Evolutionary conservation across 495 filamentous ascomycete species (phyloP), one percentile per base, ranked within the genome.

Genomic region (Hypomontagnella submonticulosa): DNA sequence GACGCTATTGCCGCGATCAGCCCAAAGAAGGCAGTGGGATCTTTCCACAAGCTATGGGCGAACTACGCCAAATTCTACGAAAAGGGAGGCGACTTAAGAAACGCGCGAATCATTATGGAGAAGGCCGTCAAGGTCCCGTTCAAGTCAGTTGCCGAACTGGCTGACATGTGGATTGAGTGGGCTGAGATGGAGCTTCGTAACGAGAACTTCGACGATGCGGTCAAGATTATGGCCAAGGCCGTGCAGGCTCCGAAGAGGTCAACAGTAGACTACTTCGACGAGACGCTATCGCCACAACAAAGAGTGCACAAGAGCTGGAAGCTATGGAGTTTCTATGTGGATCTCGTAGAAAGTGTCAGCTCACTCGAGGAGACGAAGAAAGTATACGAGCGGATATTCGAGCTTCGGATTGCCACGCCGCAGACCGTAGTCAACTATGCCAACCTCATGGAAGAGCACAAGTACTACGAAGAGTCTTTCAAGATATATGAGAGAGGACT

Each of bases 301-400:
- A 86, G 96, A 57, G 90, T 99, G 6, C 96, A 99, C 78, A 99
- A 98, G 83, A 96, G 92, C 73, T 99, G 96, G 96, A 99, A 98
- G 75, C 78, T 99, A 11, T 99, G 95, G 95, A 95, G 91, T 81
- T 99, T 98, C 83, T 99, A 99, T 70, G 93, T 99, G 37, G 95
- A 99, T 76, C 85, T 99, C 0, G 94, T 99, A 9, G 95, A 99
- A 74, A 95, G 92, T 77, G 93, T 97, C 13, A 87, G 89, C 58
- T 92, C 91, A 0, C 78, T 98, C 3, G 94, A 97, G 8, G 94
- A 98, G 77, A 98, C 95, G 9, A 89, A 87, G 72, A 93, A 90
- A 73, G 87, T 98, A 12, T 99, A 99, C 76, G 95, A 98, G 66
- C 83, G 96, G 48, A 97, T 98, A 69, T 99, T 99, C 75, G 96